phyloP scores from a whole-genome alignment of 257 asterid species.

The Penstemon barbatus region DNA sequence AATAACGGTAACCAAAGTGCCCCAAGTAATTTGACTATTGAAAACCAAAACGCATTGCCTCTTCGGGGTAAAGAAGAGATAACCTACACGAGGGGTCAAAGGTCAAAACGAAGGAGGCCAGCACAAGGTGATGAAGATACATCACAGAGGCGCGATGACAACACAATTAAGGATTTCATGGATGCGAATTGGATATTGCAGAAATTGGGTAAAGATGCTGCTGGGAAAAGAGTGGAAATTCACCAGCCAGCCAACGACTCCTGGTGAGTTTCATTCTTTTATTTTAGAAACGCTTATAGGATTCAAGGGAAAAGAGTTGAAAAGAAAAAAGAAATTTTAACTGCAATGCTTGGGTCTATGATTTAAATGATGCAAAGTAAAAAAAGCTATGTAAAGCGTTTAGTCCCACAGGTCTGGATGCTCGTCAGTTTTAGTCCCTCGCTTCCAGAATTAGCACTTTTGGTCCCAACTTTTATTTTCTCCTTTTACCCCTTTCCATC shows the following conservation, averaged over 20 bases:
- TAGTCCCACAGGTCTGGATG: too few species aligned
- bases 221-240: conserved; percentile 93
- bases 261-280: conserved; percentile 52
- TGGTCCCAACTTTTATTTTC: too few species aligned
- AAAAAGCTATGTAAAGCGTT: not conserved
- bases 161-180: conserved; percentile 64
- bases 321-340: not conserved
- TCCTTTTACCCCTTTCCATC: too few species aligned
- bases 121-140: conserved; percentile 54
- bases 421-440: too few species aligned
- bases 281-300: not conserved
- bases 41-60: conserved; percentile 38
- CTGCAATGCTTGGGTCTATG: not conserved
- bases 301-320: not conserved
- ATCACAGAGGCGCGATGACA: conserved; percentile 48
- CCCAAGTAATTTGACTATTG: conserved; percentile 26
- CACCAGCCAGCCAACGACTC: conserved; percentile 79
- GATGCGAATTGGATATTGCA: conserved; percentile 95
- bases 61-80: conserved; percentile 64
- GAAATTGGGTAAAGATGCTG: conserved; percentile 94
- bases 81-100: conserved; percentile 74
- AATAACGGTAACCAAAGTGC: conserved; percentile 50
- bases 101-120: conserved; percentile 84
- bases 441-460: too few species aligned
- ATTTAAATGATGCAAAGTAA: not conserved